Evolutionary conservation across 345 rosid genomes (phyloP).

Genomic region (Brassica nigra): DNA sequence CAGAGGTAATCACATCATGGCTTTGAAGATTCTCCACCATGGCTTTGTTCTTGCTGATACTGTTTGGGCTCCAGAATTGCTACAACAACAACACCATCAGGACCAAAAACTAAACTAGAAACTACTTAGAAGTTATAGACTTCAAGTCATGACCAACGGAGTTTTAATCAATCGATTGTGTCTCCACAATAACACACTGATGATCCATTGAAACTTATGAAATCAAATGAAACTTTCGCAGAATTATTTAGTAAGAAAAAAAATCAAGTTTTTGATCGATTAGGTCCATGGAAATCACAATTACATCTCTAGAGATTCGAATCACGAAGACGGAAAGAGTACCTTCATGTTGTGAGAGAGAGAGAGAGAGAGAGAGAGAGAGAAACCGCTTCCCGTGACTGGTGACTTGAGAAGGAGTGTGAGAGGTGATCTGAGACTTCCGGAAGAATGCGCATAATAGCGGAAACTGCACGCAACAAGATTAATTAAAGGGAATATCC

Average conservation of each 20-base stretch:
- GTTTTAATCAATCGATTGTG: background rate
- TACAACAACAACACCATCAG: conserved; percentile 32
- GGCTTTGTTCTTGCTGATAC: conserved; percentile 60
- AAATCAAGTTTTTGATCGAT: background rate
- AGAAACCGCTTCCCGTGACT: background rate
- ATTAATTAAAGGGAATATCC: background rate
- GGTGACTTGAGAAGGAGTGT: background rate
- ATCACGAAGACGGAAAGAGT: background rate
- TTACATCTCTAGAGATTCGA: background rate
- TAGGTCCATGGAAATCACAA: background rate
- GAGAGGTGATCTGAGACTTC: conserved; percentile 14
- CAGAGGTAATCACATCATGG: conserved; percentile 61
- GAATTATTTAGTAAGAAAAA: background rate
- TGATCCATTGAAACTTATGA: background rate
- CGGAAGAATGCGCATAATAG: conserved; percentile 21
- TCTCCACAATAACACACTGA: background rate
- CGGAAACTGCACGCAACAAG: conserved; percentile 26
- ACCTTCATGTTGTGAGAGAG: conserved; percentile 31
- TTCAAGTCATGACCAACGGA: background rate
- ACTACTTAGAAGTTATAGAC: background rate
- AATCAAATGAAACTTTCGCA: background rate
- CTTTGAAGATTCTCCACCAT: conserved; percentile 76
- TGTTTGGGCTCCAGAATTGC: conserved; percentile 64
- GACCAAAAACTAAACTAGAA: background rate
- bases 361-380: no score